Evolutionary conservation across 1,284 basidiomycete species (phyloP).

Genomic region (Ceratobasidium sp.): DNA sequence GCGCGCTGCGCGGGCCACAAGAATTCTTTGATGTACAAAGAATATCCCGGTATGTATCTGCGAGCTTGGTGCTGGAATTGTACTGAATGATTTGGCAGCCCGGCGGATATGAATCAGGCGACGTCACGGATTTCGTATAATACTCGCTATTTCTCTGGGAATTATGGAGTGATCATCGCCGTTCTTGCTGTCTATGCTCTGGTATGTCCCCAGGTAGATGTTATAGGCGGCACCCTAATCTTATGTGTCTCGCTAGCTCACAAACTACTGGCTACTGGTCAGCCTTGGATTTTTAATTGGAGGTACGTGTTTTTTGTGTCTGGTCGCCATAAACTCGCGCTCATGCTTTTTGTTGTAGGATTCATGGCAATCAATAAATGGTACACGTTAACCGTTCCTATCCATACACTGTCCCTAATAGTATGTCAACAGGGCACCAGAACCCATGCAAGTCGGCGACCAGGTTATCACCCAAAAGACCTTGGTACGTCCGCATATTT

Average conservation of each 20-base stretch:
- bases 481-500: slow-evolving; percentile 59
- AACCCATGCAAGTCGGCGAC: slow-evolving; percentile 82
- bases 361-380: slow-evolving; percentile 92
- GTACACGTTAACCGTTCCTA: slow-evolving; percentile 63
- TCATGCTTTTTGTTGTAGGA: not conserved
- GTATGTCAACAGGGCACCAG: slow-evolving; percentile 66
- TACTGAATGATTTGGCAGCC: slow-evolving; percentile 47
- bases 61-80: slow-evolving; percentile 18
- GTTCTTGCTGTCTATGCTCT: slow-evolving; percentile 90
- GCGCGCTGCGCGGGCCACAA: slow-evolving; percentile 79
- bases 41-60: slow-evolving; percentile 70
- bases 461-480: slow-evolving; percentile 85
- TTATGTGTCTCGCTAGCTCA: slow-evolving; percentile 64
- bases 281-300: slow-evolving; percentile 90
- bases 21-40: slow-evolving; percentile 94
- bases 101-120: slow-evolving; percentile 72
- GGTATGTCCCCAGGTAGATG: slow-evolving; percentile 53
- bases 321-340: not conserved
- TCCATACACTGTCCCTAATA: not conserved
- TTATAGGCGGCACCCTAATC: slow-evolving; percentile 7
- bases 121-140: slow-evolving; percentile 48
- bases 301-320: slow-evolving; percentile 60
- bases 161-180: slow-evolving; percentile 88
- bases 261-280: slow-evolving; percentile 84
- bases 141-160: slow-evolving; percentile 76